phyloP scores from a whole-genome alignment of 1,139 yeast species.

The Candida dubliniensis region DNA sequence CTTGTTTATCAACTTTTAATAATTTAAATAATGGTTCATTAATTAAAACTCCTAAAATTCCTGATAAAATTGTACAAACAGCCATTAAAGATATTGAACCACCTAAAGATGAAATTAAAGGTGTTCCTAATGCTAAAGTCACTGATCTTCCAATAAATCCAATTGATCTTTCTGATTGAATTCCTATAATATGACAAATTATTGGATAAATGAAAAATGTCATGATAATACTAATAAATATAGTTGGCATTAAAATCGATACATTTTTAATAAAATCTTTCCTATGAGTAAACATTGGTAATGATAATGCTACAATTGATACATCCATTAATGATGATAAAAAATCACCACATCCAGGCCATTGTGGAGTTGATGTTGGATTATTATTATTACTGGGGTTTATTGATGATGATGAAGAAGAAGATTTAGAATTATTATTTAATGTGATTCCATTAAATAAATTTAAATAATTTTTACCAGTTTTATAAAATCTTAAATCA shows the following conservation, averaged over 20 bases:
- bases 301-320: slow-evolving; percentile 70
- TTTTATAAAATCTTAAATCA: slow-evolving; percentile 57
- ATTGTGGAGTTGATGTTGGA: slow-evolving; percentile 39
- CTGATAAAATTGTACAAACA: slow-evolving; percentile 75
- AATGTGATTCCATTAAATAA: slow-evolving; percentile 47
- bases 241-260: slow-evolving; percentile 58
- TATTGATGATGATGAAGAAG: too few relatives aligned
- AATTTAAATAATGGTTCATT: slow-evolving; percentile 53
- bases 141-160: slow-evolving; percentile 81
- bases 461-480: slow-evolving; percentile 65
- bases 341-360: slow-evolving; percentile 85
- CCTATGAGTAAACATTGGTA: slow-evolving; percentile 78
- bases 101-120: slow-evolving; percentile 60
- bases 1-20: slow-evolving; percentile 57
- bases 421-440: slow-evolving; percentile 29
- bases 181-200: slow-evolving; percentile 62
- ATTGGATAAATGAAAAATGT: slow-evolving; percentile 72
- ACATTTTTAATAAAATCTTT: slow-evolving; percentile 61
- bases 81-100: slow-evolving; percentile 78
- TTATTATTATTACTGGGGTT: too few relatives aligned
- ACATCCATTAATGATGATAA: slow-evolving; percentile 71
- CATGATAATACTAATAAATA: slow-evolving; percentile 53
- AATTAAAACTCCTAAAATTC: slow-evolving; percentile 70
- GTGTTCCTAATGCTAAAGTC: slow-evolving; percentile 80
- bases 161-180: slow-evolving; percentile 57